Evolutionary conservation across 169 alveolate species (phyloP), one percentile per base, ranked within the genome.

Genomic region (Eimeria necatrix): DNA sequence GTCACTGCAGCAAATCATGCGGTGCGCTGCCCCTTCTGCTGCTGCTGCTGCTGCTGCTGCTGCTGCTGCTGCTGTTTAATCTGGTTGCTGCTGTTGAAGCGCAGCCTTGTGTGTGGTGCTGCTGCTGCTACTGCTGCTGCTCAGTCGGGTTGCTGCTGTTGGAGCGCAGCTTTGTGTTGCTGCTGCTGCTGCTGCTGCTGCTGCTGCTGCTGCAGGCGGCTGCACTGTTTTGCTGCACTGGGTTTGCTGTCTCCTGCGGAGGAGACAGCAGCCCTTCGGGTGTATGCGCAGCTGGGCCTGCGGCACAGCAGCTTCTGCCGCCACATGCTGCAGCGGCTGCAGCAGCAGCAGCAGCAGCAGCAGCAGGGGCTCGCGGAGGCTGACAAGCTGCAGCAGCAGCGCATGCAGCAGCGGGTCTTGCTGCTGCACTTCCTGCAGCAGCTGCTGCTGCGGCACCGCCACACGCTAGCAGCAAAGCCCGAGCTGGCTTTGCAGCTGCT

Each of bases 211-310:
- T 52, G 51, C 94, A 90, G 94, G 48, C 88, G 94, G 22, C 76
- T 90, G 76, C 94, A 90, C 89, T 74, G 94, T 46, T 90, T 71
- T 56, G 89, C 84, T 32, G 89, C 83, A 8, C 48, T 90, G 26
- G 94, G 94, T 41, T 52, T 90, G 90, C 90, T 90, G 83, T 71
- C 94, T 16, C 90, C 94, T 71, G 49, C 52, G 20, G 94, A 90
- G 89, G 84, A 90, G 94, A 90, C 94, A n/a, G 89, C 51, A 46
- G 41, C 76, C 16, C 78, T 68, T 56, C 80, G 51, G 83, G 80
- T 74, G 90, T 90, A 90, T 49, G 74, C 80, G 26, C 88, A 90
- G 61, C 88, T 90, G 14, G 89, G 85, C 46, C 53, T 90, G 41
- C 87, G 89, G 26, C 94, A 90, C 81, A 24, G 51, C 10, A 90